phyloP scores from a whole-genome alignment of 2,329 filamentous ascomycete genomes.

The Akanthomyces lecanii region DNA sequence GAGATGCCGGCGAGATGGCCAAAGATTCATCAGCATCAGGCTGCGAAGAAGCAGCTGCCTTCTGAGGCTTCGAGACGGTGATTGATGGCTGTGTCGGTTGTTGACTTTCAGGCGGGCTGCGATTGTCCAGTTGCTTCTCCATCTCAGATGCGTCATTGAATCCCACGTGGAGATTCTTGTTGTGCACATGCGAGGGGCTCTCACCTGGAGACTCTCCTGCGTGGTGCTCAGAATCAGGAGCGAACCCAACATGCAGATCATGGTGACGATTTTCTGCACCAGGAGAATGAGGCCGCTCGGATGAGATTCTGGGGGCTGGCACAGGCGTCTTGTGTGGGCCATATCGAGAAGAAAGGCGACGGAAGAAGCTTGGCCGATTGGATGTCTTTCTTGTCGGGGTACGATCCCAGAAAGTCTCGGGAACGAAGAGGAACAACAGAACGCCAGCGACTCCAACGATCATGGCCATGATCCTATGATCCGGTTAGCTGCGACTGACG shows the following conservation, averaged over 20 bases:
- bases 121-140: conserved; percentile 11
- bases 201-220: conserved; percentile 19
- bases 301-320: conserved; percentile 13
- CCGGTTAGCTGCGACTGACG: background rate
- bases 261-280: conserved; percentile 23
- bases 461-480: conserved; percentile 70
- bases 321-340: conserved; percentile 18
- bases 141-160: conserved; percentile 39
- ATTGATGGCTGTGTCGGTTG: background rate
- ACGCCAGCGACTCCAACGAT: conserved; percentile 66
- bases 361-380: conserved; percentile 44
- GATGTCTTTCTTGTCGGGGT: conserved; percentile 51
- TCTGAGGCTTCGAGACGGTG: conserved; percentile 11
- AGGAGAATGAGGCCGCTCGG: conserved; percentile 20
- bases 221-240: conserved; percentile 14
- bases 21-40: background rate
- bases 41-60: background rate
- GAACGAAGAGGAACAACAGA: conserved; percentile 83
- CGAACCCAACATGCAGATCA: conserved; percentile 32
- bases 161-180: conserved; percentile 49
- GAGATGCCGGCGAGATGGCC: background rate
- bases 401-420: conserved; percentile 94
- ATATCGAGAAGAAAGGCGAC: conserved; percentile 43
- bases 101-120: background rate
- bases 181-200: conserved; percentile 19